Evolutionary conservation across 1,139 yeast species (phyloP).

Genomic region (Blastobotrys elegans): DNA sequence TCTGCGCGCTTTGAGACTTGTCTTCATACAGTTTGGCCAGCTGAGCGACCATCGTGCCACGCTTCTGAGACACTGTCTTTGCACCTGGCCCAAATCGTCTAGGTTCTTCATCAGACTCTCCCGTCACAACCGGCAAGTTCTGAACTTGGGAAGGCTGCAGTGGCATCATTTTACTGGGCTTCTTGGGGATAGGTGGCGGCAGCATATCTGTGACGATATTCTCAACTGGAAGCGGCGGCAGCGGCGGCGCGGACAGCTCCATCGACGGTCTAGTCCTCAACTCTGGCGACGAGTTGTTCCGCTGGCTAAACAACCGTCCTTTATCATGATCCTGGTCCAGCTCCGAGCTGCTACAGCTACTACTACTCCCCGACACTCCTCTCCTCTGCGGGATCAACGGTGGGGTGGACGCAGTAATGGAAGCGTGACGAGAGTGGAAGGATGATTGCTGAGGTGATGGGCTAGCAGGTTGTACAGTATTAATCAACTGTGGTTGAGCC

Average conservation of each 20-base stretch:
- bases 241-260: no score
- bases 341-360: slow-evolving; percentile 18
- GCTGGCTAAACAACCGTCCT: no score
- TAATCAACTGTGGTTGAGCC: slow-evolving; percentile 5
- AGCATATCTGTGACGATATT: slow-evolving; percentile 9
- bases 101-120: not conserved
- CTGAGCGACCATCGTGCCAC: slow-evolving; percentile 29
- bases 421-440: slow-evolving; percentile 9
- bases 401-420: not conserved
- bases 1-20: slow-evolving; percentile 23
- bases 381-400: slow-evolving; percentile 4
- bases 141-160: slow-evolving; percentile 3
- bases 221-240: no score
- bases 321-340: no score
- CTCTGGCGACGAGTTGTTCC: not conserved
- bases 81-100: slow-evolving; percentile 14
- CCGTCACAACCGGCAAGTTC: not conserved
- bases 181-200: slow-evolving; percentile 5
- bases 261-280: slow-evolving; percentile 5
- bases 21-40: slow-evolving; percentile 33
- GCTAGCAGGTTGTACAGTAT: not conserved
- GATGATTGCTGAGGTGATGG: not conserved
- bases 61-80: slow-evolving; percentile 13
- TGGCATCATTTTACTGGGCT: not conserved
- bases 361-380: slow-evolving; percentile 1